Percentiles rank a stretch among this genome's conserved stretches.
Evolutionary conservation across 176 grass and related monocot species (phyloP).

Genomic region (Bromus sterilis): DNA sequence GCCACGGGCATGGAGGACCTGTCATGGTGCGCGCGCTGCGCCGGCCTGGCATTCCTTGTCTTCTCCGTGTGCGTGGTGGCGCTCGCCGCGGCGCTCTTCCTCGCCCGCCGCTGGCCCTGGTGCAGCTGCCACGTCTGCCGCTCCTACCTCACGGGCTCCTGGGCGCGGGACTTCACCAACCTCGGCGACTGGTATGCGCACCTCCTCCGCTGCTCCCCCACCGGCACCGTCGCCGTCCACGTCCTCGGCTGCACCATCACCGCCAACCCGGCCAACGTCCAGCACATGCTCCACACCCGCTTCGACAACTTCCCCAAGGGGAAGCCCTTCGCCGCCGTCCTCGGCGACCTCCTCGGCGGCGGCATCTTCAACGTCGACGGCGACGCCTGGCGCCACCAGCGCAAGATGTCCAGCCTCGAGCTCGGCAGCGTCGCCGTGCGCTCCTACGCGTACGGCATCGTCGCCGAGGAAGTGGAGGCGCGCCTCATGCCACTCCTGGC

Average conservation of each 20-base stretch:
- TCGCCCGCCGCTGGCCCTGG: constrained; percentile 38
- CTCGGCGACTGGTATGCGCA: constrained; percentile 75
- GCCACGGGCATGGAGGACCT: constrained; percentile 1
- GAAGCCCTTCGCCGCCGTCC: constrained; percentile 50
- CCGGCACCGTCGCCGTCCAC: constrained; percentile 58
- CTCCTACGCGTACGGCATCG: constrained; percentile 53
- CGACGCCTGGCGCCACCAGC: constrained; percentile 58
- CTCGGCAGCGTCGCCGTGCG: constrained; percentile 66
- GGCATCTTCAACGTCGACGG: constrained; percentile 96
- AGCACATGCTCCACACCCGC: constrained; percentile 77
- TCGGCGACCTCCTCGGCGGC: constrained; percentile 68
- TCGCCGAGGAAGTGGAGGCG: constrained; percentile 25
- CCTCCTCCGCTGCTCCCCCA: constrained; percentile 46
- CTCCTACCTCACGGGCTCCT: constrained; percentile 54
- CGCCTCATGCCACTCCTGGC: constrained; percentile 48
- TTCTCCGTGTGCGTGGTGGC: constrained; percentile 17
- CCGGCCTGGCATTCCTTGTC: constrained; percentile 13
- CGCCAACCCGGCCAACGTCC: constrained; percentile 76
- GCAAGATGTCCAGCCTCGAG: constrained; percentile 91
- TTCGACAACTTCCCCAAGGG: constrained; percentile 93
- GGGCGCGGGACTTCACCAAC: constrained; percentile 51
- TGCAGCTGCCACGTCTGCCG: constrained; percentile 64
- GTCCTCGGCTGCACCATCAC: constrained; percentile 69
- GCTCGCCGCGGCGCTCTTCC: constrained; percentile 20
- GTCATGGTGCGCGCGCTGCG: constrained; percentile 15